Percentiles rank a stretch among this genome's conserved stretches.
Evolutionary conservation across 139 green algal genomes (phyloP).

Genomic region (Chlorella sp.): DNA sequence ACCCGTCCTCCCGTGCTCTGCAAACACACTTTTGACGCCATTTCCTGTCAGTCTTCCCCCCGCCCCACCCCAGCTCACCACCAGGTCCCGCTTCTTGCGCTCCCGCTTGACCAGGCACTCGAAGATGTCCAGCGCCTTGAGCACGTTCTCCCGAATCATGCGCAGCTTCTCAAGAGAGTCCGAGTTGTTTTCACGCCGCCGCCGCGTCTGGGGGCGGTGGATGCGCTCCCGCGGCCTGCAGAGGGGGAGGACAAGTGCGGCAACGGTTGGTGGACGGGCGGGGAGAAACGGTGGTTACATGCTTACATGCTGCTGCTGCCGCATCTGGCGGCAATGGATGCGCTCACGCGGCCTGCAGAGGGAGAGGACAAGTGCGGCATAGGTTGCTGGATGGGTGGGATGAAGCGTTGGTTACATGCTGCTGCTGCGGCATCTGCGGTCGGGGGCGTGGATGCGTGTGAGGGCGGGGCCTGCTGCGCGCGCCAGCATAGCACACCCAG

Average conservation of each 20-base stretch:
- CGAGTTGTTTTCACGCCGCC: slow-evolving; percentile 81
- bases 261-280: background rate
- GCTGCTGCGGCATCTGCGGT: no score
- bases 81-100: slow-evolving; percentile 75
- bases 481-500: no score
- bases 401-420: no score
- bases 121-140: slow-evolving; percentile 58
- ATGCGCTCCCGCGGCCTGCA: slow-evolving; percentile 85
- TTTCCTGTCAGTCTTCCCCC: no score
- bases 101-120: slow-evolving; percentile 76
- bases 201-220: slow-evolving; percentile 90
- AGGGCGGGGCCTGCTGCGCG: no score
- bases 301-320: no score
- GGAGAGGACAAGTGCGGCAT: no score
- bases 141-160: slow-evolving; percentile 76
- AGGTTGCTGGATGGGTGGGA: no score
- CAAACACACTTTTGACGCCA: no score
- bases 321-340: background rate
- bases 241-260: background rate
- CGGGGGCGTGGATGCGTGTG: no score
- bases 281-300: background rate
- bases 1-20: no score
- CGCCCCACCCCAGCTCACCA: slow-evolving; percentile 46
- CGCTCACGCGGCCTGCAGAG: no score
- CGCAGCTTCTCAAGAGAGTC: slow-evolving; percentile 86